phyloP scores from a whole-genome alignment of 2,329 filamentous ascomycete genomes.

The Hymenotorrendiella dingleyae region DNA sequence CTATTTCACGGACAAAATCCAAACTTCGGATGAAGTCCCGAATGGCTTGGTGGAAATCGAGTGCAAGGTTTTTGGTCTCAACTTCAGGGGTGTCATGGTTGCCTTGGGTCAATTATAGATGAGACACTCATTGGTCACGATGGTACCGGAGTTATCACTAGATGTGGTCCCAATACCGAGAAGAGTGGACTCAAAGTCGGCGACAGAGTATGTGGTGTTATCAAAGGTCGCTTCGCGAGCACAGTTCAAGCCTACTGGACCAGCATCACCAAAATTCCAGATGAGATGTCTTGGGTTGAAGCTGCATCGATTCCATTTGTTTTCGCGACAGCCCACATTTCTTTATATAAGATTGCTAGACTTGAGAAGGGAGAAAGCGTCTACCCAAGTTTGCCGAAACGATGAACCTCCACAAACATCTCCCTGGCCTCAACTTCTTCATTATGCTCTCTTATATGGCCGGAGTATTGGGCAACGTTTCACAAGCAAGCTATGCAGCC shows the following conservation, averaged over 20 bases:
- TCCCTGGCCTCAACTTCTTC: slow-evolving; percentile 14
- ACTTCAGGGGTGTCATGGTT: slow-evolving; percentile 39
- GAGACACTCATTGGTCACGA: slow-evolving; percentile 9
- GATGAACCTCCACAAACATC: slow-evolving; percentile 5
- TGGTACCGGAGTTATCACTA: slow-evolving; percentile 9
- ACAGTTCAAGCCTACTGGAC: slow-evolving; percentile 18
- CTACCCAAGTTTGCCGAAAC: slow-evolving; percentile 29
- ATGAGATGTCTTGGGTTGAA: slow-evolving; percentile 33
- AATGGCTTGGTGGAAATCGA: slow-evolving; percentile 31
- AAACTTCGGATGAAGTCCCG: background rate
- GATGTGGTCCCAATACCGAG: slow-evolving; percentile 6
- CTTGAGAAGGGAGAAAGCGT: slow-evolving; percentile 30
- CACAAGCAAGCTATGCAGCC: slow-evolving; percentile 16
- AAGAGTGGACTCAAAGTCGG: slow-evolving; percentile 2
- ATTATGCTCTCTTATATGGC: slow-evolving; percentile 8
- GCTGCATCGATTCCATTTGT: slow-evolving; percentile 37
- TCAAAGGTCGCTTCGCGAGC: slow-evolving; percentile 16
- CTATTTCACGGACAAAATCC: background rate
- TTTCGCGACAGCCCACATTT: slow-evolving; percentile 39
- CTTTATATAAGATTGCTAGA: slow-evolving; percentile 35
- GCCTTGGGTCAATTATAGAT: slow-evolving; percentile 25
- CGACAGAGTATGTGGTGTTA: slow-evolving; percentile 14
- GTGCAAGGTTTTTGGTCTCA: slow-evolving; percentile 33
- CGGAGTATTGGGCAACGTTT: slow-evolving; percentile 1
- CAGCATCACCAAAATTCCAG: slow-evolving; percentile 31